Evolutionary conservation across 768 basidiomycete species (phyloP).

Genomic region (Leccinum uliginosum): DNA sequence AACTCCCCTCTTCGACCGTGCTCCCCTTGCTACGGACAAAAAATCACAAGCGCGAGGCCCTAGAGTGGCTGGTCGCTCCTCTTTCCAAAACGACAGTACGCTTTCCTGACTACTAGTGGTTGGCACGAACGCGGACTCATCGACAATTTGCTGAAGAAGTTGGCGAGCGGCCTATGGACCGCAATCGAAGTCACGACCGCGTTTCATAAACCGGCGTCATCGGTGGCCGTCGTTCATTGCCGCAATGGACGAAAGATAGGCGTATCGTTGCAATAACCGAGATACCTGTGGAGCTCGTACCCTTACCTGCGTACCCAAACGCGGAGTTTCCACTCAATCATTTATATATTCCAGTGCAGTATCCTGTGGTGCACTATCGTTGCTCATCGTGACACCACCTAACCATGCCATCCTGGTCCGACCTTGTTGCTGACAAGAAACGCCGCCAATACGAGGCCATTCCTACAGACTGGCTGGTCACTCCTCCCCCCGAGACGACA

Average conservation of each 20-base stretch:
- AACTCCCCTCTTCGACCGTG: slow-evolving; percentile 39
- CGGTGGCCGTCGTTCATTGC: slow-evolving; percentile 20
- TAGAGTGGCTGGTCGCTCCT: slow-evolving; percentile 57
- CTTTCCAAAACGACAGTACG: slow-evolving; percentile 41
- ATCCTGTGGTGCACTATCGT: not conserved
- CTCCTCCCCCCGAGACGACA: slow-evolving; percentile 40
- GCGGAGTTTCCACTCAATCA: not conserved
- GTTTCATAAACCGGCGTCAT: slow-evolving; percentile 66
- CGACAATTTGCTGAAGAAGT: slow-evolving; percentile 44
- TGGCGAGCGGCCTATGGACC: slow-evolving; percentile 54
- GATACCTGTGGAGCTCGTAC: slow-evolving; percentile 57
- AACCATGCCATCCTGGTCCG: slow-evolving; percentile 40
- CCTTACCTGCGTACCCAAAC: slow-evolving; percentile 4
- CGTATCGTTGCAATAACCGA: slow-evolving; percentile 71
- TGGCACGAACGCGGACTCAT: slow-evolving; percentile 40
- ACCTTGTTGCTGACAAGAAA: slow-evolving; percentile 52
- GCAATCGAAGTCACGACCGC: slow-evolving; percentile 66
- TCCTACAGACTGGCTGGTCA: slow-evolving; percentile 61
- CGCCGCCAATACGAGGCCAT: slow-evolving; percentile 49
- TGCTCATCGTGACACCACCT: not conserved
- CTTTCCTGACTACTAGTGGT: slow-evolving; percentile 60
- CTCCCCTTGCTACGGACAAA: slow-evolving; percentile 48
- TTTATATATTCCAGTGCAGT: slow-evolving; percentile 7
- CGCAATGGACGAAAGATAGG: slow-evolving; percentile 35
- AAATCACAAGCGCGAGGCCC: slow-evolving; percentile 47